Evolutionary conservation across 208 protist genomes (phyloP), one percentile per base, ranked within the genome.

Genomic region (Giardia muris): DNA sequence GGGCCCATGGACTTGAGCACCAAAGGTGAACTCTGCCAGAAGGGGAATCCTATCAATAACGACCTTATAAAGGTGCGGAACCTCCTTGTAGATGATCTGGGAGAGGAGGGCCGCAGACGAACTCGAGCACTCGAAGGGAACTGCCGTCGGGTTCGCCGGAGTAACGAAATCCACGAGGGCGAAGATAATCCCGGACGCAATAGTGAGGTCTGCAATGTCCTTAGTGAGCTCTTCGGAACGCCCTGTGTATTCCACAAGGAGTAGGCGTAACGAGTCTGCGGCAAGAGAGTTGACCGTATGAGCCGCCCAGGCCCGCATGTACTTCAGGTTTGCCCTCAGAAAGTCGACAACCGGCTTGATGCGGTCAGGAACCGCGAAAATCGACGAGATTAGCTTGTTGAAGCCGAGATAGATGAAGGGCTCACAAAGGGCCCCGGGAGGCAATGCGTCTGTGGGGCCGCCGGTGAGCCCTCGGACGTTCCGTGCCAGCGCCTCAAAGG

Each of bases 391-490:
- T 0, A 90, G 44, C 87, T 90, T 90, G 43, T 47, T 4, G 44
- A 90, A 90, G 87, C 43, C 87, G 30, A 67, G 0, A 90, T 90
- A 47, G 45, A 90, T 47, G n/a, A 47, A 45, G 2, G n/a, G 87
- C n/a, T 22, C 19, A 19, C 42, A 22, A 1, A 90, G 87, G 48
- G n/a, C 45, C 45, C 42, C 2, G n/a, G 87, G 2, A 90, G 48
- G 87, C 19, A 47, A 39, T 4, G 1, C 2, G 2, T 3, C 10
- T 10, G 10, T 47, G 2, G 87, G 19, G 30, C 57, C 57, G 10
- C 19, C 30, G 57, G 57, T 76, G 10, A 76, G 30, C 57, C 30
- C n/a, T 48, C 2, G 45, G n/a, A 2, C 48, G 1, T 90, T 47
- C 42, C 19, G 4, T 4, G 86, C 42, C n/a, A 90, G 87, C 4